These are phyloP conservation scores for Aspergillus cejpii DNA, from an alignment of 2,329 filamentous ascomycete species.

Conservation along the genomic window DNA sequence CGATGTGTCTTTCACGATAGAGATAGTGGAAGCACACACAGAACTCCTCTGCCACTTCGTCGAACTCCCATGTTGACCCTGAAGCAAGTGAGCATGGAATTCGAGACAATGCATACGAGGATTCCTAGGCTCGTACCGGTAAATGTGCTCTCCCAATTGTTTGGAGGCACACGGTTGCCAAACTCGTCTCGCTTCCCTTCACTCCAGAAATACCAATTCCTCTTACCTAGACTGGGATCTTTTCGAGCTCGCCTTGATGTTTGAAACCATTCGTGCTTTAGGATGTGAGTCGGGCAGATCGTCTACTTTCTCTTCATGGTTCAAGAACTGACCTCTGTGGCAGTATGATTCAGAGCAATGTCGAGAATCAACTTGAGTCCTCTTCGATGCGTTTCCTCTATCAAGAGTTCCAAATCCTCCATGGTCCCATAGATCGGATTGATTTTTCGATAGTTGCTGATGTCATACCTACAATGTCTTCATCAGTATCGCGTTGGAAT, in stretches of 20 bases:
- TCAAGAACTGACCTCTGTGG: slow-evolving; percentile 17
- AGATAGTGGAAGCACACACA: slow-evolving; percentile 27
- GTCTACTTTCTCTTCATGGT: slow-evolving; percentile 45
- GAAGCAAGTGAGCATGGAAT: background rate
- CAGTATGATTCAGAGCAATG: slow-evolving; percentile 43
- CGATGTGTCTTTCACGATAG: too few species aligned
- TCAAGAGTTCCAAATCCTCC: slow-evolving; percentile 42
- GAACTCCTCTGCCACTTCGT: slow-evolving; percentile 61
- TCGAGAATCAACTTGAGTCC: slow-evolving; percentile 48
- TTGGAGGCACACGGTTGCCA: slow-evolving; percentile 59
- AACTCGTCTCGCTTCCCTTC: slow-evolving; percentile 45
- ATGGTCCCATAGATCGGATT: slow-evolving; percentile 45
- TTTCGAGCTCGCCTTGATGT: slow-evolving; percentile 53
- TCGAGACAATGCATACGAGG: background rate
- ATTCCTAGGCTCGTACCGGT: slow-evolving; percentile 20
- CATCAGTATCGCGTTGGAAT: background rate
- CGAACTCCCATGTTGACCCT: slow-evolving; percentile 46
- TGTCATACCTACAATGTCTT: slow-evolving; percentile 40
- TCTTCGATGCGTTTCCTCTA: slow-evolving; percentile 39
- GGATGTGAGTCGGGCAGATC: slow-evolving; percentile 26
- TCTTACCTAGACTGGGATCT: slow-evolving; percentile 51
- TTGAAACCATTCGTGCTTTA: slow-evolving; percentile 60
- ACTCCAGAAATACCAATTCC: slow-evolving; percentile 57
- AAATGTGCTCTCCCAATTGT: slow-evolving; percentile 57
- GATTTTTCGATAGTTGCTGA: slow-evolving; percentile 46